Conservation (phyloP, 176 grass and related monocot species). For the Rhipidocladum racemiflorum region DNA sequence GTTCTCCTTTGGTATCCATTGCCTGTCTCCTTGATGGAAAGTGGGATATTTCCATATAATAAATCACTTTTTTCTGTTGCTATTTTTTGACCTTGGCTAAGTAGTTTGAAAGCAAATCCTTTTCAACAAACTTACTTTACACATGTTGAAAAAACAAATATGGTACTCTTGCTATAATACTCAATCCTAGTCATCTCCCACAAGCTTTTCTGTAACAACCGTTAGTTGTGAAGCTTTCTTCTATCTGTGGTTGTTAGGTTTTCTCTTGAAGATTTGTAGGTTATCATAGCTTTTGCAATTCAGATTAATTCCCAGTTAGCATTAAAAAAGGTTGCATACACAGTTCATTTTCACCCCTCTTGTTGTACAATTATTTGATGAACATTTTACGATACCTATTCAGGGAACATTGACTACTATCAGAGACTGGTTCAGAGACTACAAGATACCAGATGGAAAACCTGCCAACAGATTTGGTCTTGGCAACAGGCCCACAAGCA, state of each 20-base stretch:
- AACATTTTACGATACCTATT: constrained; percentile 1
- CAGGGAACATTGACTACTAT: constrained; percentile 91
- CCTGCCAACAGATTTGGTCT: constrained; percentile 83
- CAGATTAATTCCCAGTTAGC: neutral
- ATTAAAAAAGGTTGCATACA: neutral
- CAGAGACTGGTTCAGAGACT: constrained; percentile 97
- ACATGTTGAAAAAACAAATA: neutral
- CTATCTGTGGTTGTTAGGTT: neutral
- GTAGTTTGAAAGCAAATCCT: constrained; percentile 17
- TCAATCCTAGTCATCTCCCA: neutral
- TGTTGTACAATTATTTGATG: constrained; percentile 19
- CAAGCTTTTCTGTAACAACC: neutral
- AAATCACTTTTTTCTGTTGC: neutral
- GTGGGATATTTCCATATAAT: neutral
- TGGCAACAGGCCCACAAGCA: no score
- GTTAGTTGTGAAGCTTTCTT: neutral
- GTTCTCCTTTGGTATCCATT: constrained; percentile 11
- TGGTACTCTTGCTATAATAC: neutral
- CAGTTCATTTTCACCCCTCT: neutral
- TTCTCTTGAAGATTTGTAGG: neutral
- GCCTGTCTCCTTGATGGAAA: neutral
- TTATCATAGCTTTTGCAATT: neutral
- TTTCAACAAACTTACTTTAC: neutral
- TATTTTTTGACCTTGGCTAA: neutral
- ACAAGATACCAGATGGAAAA: constrained; percentile 96